phyloP scores from a whole-genome alignment of 768 basidiomycete genomes.

The Boletellus sp. region DNA sequence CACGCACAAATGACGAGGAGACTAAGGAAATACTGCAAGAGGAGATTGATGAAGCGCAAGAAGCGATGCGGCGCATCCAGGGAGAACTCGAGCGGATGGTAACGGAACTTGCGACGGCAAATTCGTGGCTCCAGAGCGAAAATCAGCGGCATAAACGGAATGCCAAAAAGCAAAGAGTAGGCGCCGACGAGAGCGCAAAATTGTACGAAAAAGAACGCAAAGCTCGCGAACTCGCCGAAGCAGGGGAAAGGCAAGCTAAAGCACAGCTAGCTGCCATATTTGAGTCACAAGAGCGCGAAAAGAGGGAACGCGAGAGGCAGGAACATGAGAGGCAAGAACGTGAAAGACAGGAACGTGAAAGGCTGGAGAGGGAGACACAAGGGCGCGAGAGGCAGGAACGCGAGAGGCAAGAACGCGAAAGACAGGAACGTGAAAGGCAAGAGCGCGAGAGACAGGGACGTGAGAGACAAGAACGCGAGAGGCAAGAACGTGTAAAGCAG shows the following conservation, averaged over 20 bases:
- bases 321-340: neutral
- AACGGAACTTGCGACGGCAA: constrained; percentile 35
- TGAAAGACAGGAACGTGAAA: neutral
- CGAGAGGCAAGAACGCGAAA: neutral
- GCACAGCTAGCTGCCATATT: constrained; percentile 18
- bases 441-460: neutral
- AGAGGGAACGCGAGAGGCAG: neutral
- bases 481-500: constrained; percentile 1
- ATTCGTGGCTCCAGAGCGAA: constrained; percentile 27
- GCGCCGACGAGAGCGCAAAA: constrained; percentile 14
- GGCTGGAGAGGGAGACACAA: neutral
- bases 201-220: constrained; percentile 25
- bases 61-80: constrained; percentile 41
- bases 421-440: neutral
- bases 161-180: constrained; percentile 18
- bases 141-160: constrained; percentile 21
- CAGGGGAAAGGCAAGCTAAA: constrained; percentile 13
- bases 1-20: constrained; percentile 42
- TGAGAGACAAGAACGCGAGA: neutral
- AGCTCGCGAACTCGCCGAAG: constrained; percentile 24
- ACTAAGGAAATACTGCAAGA: constrained; percentile 40
- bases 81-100: constrained; percentile 38
- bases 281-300: constrained; percentile 8
- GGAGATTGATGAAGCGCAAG: constrained; percentile 39
- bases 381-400: neutral